Base-by-base conservation (phyloP, 1,284 basidiomycete species). In the Cryptococcus jaspeensis region DNA sequence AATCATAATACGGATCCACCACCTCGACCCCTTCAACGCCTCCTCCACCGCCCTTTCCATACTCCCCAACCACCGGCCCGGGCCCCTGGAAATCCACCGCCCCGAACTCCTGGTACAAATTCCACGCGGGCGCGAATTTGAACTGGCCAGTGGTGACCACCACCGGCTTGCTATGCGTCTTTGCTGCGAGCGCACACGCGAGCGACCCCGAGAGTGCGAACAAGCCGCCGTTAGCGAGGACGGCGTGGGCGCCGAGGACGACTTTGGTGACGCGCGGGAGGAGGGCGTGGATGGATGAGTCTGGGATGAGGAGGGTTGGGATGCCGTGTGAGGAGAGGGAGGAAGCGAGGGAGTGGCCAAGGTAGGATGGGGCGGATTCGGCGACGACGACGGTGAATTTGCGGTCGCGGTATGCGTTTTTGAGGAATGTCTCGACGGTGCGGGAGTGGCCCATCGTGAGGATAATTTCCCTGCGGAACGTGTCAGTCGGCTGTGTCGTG, bases 261-360 rank as follows among this genome's bases (percentile, higher is more conserved):
- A 98, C 88, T 79, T 99, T 99, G 78, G 93, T 96, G 52, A 97
- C 90, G 60, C 95, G 87, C 3, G 95, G 95, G 87, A 99, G 92
- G 63, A 99, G 84, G 13, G 92, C 92, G 74, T 90, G 96, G 73
- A 98, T 88, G 40, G 91, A 91, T 16, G 90, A 91, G 77, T 98
- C 95, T 40, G 95, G 94, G 45, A 99, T 88, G 51, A 99, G 87
- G 72, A 98, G 88, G 18, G 92, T 94, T 12, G 91, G 92, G 64
- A 98, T 92, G 54, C 89, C 87, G 22, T 85, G 82, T 22, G 84
- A 78, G 2, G 91, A 89, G 28, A 93, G 82, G 3, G 86, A 83
- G 60, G 85, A 80, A 11, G 93, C 92, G 84, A 95, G 89, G 57
- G 86, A 83, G 65, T 88, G 90, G 15, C 95, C 95, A 39, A 85